Evolutionary conservation across 805 yeast genomes (phyloP), one percentile per base, ranked within the genome.

Genomic region (Peterozyma toletana): DNA sequence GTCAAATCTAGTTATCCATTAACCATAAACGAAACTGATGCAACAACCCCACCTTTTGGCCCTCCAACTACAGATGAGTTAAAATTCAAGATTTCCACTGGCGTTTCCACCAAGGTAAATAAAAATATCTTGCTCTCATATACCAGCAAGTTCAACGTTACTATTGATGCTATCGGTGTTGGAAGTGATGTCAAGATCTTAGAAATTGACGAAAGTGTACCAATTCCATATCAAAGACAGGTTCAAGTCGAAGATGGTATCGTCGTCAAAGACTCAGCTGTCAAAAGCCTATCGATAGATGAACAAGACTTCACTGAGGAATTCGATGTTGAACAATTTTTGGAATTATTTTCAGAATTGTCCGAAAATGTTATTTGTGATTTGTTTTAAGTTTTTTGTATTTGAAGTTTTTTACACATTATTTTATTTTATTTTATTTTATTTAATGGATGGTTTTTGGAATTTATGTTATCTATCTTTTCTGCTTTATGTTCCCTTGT

Each of bases 221-320:
- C 46, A 30, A 16, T 46, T 11, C 53, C 53, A 36, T 50, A 38
- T 41, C 15, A 46, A 16, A 50, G 53, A 44, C 35, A 46, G 16
- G 45, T 50, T 30, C 41, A 45, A 11, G 50, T 44, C 31, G 49
- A 40, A 29, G 35, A 50, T 41, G 53, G 53, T 13, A 31, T 45
- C 30, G 42, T 50, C 41, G 42, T 47, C 13, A 48, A 46, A 27
- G 53, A 50, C 37, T 31, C 50, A 13, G 34, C 34, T 31, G 34
- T 13, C 9, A 11, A 11, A 9, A 5, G 14, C 34, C 9, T 31
- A 31, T 4, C 13, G 4, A 31, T 31, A 5, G 34, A 31, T 21
- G 27, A 21, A 21, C 4, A 21, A 5, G 27, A 21, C 7, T 21
- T 21, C 27, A 21, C 27, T 5, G 27, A 21, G 27, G 27, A 21